Conservation (phyloP, 2,329 filamentous ascomycete species). For the Mycogone perniciosa region DNA sequence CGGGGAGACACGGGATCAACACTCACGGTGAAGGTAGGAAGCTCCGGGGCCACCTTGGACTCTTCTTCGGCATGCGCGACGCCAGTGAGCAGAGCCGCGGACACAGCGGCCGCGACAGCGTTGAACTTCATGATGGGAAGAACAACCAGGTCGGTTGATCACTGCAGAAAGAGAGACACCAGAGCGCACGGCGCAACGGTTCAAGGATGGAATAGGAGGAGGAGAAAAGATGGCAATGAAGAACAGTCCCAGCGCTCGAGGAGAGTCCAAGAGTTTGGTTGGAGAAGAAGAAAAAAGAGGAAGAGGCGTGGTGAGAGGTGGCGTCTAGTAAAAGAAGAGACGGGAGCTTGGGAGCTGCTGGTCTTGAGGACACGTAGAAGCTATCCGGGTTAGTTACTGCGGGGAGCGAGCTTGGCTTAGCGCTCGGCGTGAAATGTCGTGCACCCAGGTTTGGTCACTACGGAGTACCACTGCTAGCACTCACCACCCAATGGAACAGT, state of each 20-base stretch:
- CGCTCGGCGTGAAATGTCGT: constrained; percentile 1
- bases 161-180: constrained; percentile 13
- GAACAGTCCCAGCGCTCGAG: constrained; percentile 23
- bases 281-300: constrained; percentile 13
- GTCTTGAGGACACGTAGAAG: constrained; percentile 31
- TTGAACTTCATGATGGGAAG: constrained; percentile 71
- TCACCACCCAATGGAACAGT: background rate
- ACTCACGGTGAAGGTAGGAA: constrained; percentile 85
- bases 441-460: background rate
- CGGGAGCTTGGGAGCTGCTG: constrained; percentile 20
- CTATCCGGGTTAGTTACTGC: constrained; percentile 12
- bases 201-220: constrained; percentile 9
- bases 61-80: constrained; percentile 64
- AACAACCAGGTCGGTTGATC: constrained; percentile 41
- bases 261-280: constrained; percentile 25
- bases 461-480: background rate
- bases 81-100: constrained; percentile 65
- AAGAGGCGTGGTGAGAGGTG: constrained; percentile 17
- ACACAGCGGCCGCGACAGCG: constrained; percentile 67
- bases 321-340: constrained; percentile 10
- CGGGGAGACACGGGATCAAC: background rate
- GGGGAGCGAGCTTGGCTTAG: constrained; percentile 9
- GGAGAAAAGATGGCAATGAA: constrained; percentile 10
- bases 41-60: constrained; percentile 54
- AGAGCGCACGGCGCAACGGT: constrained; percentile 19